Evolutionary conservation across 345 rosid species (phyloP).

Genomic region (Conringia planisiliqua): DNA sequence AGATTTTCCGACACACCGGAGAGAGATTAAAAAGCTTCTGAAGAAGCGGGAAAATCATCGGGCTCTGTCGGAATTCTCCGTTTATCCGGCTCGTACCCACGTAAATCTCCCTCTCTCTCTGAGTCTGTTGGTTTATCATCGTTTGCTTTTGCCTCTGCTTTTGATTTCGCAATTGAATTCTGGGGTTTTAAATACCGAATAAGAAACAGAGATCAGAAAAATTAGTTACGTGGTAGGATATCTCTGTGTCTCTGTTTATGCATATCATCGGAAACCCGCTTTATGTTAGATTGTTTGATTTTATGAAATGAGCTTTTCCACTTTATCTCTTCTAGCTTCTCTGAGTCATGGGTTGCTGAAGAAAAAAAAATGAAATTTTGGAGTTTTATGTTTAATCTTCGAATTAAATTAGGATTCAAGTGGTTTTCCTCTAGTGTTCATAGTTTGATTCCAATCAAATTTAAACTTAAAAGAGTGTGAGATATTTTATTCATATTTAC

Average conservation of each 20-base stretch:
- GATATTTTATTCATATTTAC: neutral
- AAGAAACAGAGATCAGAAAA: neutral
- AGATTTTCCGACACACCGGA: neutral
- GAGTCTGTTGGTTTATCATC: neutral
- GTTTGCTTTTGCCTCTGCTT: neutral
- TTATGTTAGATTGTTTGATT: neutral
- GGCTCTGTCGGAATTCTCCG: neutral
- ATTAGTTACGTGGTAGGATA: neutral
- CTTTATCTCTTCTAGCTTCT: neutral
- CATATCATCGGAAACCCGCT: neutral
- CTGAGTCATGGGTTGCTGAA: neutral
- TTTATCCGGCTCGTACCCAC: neutral
- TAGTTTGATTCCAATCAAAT: neutral
- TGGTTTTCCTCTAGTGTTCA: neutral
- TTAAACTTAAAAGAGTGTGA: neutral
- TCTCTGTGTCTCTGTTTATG: neutral
- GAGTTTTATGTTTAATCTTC: neutral
- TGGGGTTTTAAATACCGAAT: neutral
- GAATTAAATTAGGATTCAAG: neutral
- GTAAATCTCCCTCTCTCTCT: neutral
- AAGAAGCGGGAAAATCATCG: neutral
- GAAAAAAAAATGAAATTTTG: neutral
- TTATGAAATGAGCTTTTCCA: neutral
- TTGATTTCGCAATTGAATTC: neutral
- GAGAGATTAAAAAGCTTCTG: neutral